phyloP scores from a whole-genome alignment of 2,329 filamentous ascomycete species.

The Penicillium frequentans region DNA sequence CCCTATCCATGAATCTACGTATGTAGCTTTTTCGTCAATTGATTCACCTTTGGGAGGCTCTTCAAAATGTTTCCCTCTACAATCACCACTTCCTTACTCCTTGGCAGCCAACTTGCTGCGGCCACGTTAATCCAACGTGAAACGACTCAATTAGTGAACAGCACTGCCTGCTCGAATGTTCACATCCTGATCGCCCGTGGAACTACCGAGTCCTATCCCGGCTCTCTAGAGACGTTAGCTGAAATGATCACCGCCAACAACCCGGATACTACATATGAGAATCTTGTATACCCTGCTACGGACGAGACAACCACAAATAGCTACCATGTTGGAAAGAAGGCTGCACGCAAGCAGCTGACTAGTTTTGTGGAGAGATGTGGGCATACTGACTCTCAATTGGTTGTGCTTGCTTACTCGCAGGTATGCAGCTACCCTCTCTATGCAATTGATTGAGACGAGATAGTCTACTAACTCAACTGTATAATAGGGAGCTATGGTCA shows the following conservation, averaged over 20 bases:
- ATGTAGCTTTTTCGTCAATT: too few relatives aligned
- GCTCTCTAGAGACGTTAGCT: not conserved
- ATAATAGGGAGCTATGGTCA: not conserved
- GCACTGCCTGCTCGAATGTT: not conserved
- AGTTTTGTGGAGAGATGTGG: not conserved
- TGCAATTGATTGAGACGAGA: too few relatives aligned
- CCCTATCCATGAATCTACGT: too few relatives aligned
- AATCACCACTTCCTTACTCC: not conserved
- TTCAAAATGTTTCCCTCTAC: not conserved
- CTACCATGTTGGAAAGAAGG: not conserved
- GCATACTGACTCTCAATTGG: not conserved
- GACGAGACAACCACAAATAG: not conserved
- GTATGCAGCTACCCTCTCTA: not conserved
- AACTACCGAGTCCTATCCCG: not conserved
- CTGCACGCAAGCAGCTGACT: not conserved
- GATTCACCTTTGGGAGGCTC: too few relatives aligned
- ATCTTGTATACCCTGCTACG: not conserved
- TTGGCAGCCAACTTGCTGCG: not conserved
- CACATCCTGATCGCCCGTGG: not conserved
- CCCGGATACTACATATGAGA: not conserved
- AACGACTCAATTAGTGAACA: not conserved
- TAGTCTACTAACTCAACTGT: too few relatives aligned
- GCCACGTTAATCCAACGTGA: not conserved
- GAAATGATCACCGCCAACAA: not conserved
- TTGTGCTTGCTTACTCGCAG: not conserved